Base-by-base conservation (phyloP, 2,329 filamentous ascomycete genomes). In the Colletotrichum higginsianum region DNA sequence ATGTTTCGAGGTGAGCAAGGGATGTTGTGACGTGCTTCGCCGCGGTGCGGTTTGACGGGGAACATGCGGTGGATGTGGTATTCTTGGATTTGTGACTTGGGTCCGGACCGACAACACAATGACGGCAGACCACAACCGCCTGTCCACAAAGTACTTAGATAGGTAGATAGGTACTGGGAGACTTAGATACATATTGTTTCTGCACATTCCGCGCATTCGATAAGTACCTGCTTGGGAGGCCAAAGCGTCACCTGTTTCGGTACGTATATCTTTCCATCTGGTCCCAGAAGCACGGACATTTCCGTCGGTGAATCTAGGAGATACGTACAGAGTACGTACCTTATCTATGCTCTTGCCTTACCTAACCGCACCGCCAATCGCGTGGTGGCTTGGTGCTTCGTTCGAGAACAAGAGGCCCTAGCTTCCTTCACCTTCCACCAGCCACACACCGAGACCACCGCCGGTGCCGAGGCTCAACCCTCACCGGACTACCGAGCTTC, bases 401-500 rank as follows among this genome's bases (percentile, higher is more conserved):
- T 26, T 8, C 12, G 44, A 11, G 6, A 7, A 16, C 3, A 16
- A 26, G 49, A 42, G 35, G 15, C 21, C 35, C 35, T 21, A 44
- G 46, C 60, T 42, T 13, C 57, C 12, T 11, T 47, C 4, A 42
- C 53, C 35, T 40, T 11, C 30, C 7, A 30, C 15, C 8, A 18
- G 30, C 4, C 2, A n/a, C 38, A 30, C 52, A 68, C 66, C 66
- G 47, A 58, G 12, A 4, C 38, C n/a, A 49, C 47, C 52, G 50
- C 47, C 52, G 50, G 52, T 68, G 44, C 65, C 68, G 68, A 71
- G 68, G 68, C 65, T 71, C 55, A 58, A 53, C 53, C 30, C n/a
- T 67, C 64, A 60, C 68, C 69, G 58, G 40, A 53, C 52, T 68
- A 53, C 69, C 58, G 68, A 71, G 56, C 68, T 68, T 15, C 52